Conservation (phyloP, 2,329 filamentous ascomycete genomes). For the Pestalotiopsis sp. region DNA sequence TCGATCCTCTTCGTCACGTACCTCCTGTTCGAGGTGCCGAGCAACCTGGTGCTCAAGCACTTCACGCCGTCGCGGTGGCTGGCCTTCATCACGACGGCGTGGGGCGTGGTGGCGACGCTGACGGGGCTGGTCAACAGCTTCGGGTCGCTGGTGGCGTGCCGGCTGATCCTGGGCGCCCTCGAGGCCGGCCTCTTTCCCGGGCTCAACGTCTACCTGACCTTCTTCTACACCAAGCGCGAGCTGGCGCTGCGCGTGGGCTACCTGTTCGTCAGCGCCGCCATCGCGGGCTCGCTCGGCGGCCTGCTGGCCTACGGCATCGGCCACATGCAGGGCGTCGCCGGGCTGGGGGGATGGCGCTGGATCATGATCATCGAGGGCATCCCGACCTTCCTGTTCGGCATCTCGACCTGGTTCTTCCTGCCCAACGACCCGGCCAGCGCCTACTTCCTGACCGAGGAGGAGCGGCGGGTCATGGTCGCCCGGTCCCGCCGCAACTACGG, state of each 20-base stretch:
- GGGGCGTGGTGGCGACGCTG: constrained; percentile 71
- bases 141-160: constrained; percentile 67
- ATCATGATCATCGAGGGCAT: constrained; percentile 64
- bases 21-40: constrained; percentile 64
- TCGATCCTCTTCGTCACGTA: constrained; percentile 72
- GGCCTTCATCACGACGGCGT: constrained; percentile 64
- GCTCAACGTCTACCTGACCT: constrained; percentile 69
- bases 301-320: constrained; percentile 75
- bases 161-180: constrained; percentile 68
- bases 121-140: constrained; percentile 71
- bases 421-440: constrained; percentile 65
- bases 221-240: constrained; percentile 77
- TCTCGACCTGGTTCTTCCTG: constrained; percentile 58
- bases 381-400: constrained; percentile 55
- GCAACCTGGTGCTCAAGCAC: constrained; percentile 66
- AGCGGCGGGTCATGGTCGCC: constrained; percentile 55
- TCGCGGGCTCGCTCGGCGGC: constrained; percentile 74
- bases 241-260: constrained; percentile 74
- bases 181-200: constrained; percentile 75
- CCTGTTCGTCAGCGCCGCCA: constrained; percentile 70
- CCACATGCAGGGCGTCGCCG: constrained; percentile 69
- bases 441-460: constrained; percentile 60
- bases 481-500: constrained; percentile 46
- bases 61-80: constrained; percentile 66
- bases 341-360: constrained; percentile 72